phyloP scores from a whole-genome alignment of 1,139 yeast genomes.

The Ashbya aceris region DNA sequence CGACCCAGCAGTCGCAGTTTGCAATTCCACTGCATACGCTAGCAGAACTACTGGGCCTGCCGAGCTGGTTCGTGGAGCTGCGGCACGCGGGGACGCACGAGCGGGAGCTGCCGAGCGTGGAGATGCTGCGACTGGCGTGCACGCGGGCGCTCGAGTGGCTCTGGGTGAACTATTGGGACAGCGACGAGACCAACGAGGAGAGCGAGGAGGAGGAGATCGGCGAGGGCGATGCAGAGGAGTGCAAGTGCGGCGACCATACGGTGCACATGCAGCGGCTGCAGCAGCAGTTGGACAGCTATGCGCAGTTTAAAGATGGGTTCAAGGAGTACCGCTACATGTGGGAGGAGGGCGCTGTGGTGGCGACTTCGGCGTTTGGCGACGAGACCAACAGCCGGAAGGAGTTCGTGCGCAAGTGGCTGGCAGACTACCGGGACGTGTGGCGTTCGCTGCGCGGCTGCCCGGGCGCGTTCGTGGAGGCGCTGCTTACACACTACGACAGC shows the following conservation, averaged over 20 bases:
- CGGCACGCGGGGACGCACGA: slow-evolving; percentile 94
- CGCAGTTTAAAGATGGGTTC: neutral
- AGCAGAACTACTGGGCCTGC: slow-evolving; percentile 62
- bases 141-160: slow-evolving; percentile 68
- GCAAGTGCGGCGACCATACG: neutral
- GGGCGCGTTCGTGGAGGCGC: slow-evolving; percentile 6
- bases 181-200: slow-evolving; percentile 21
- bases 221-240: slow-evolving; percentile 18
- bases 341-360: slow-evolving; percentile 3
- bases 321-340: slow-evolving; percentile 7
- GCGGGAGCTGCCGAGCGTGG: slow-evolving; percentile 54
- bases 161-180: slow-evolving; percentile 63
- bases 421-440: slow-evolving; percentile 19
- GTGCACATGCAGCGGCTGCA: neutral
- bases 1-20: slow-evolving; percentile 66
- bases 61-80: slow-evolving; percentile 78
- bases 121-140: slow-evolving; percentile 51
- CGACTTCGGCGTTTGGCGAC: slow-evolving; percentile 7
- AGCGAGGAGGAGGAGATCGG: slow-evolving; percentile 23
- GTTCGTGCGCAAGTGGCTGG: slow-evolving; percentile 10
- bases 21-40: slow-evolving; percentile 73
- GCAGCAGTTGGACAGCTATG: slow-evolving; percentile 1
- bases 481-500: slow-evolving; percentile 6
- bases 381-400: slow-evolving; percentile 13
- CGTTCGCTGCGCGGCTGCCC: slow-evolving; percentile 6